A percentile compares a stretch with the other conserved stretches of the same genome.
Conservation (phyloP, 2,329 filamentous ascomycete genomes). For the Sporothrix protearum region DNA sequence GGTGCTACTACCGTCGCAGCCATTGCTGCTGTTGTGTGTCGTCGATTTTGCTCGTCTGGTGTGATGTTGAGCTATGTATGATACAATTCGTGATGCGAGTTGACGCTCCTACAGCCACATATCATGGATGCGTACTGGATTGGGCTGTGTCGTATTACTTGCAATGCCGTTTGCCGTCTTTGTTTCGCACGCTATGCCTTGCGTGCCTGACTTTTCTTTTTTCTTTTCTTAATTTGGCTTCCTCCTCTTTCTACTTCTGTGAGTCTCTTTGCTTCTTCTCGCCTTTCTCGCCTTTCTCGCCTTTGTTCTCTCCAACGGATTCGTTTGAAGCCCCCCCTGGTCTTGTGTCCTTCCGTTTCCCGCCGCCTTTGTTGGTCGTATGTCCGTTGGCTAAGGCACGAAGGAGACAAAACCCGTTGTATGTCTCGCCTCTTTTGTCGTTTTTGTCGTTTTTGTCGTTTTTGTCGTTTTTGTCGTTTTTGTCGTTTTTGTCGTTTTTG, state of each 20-base stretch:
- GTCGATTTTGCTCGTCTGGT: not conserved
- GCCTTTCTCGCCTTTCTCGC: not conserved
- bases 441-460: not conserved
- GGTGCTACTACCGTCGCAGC: not conserved
- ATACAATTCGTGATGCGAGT: not conserved
- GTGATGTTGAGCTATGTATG: not conserved
- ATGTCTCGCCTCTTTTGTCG: not conserved
- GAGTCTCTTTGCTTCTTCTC: too few species aligned
- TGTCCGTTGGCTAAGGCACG: not conserved
- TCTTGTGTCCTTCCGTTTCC: not conserved
- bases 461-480: not conserved
- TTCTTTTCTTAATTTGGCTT: not conserved
- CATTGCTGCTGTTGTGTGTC: not conserved
- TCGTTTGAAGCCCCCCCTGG: conserved; percentile 4
- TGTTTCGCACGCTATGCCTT: conserved; percentile 15
- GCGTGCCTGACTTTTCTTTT: not conserved
- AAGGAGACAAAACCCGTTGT: not conserved
- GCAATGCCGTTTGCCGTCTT: conserved; percentile 17
- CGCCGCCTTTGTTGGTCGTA: not conserved
- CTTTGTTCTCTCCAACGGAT: not conserved
- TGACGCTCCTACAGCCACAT: not conserved
- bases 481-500: not conserved
- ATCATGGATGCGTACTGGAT: not conserved
- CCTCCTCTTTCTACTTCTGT: too few species aligned
- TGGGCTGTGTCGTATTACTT: not conserved